phyloP scores from a whole-genome alignment of 495 filamentous ascomycete genomes.

The Physcia stellaris region DNA sequence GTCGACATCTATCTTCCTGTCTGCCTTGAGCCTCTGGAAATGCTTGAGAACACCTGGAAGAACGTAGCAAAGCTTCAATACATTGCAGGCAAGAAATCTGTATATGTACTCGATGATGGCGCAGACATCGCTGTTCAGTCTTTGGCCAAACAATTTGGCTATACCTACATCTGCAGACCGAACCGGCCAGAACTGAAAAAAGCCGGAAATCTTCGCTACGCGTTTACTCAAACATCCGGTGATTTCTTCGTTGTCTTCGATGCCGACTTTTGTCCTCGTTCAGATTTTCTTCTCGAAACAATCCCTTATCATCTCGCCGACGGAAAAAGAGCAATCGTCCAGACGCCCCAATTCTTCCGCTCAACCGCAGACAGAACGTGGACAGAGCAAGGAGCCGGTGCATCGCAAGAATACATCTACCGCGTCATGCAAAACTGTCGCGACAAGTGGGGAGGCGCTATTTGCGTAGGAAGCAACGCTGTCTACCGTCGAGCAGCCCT shows the following conservation, averaged over 20 bases:
- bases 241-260: constrained; percentile 22
- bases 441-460: constrained; percentile 17
- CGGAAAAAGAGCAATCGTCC: constrained; percentile 18
- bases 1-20: constrained; percentile 21
- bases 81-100: too few species aligned
- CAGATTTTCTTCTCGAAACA: constrained; percentile 18
- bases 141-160: constrained; percentile 10
- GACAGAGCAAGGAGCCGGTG: constrained; percentile 18
- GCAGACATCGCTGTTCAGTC: constrained; percentile 11
- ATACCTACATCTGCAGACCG: too few species aligned
- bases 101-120: too few species aligned
- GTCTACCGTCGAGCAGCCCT: constrained; percentile 17
- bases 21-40: constrained; percentile 18
- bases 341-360: constrained; percentile 20
- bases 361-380: constrained; percentile 14
- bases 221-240: constrained; percentile 14
- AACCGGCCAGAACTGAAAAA: constrained; percentile 18
- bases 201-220: constrained; percentile 19
- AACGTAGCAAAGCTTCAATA: constrained; percentile 14
- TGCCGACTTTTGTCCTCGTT: constrained; percentile 20
- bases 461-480: constrained; percentile 20
- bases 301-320: constrained; percentile 13
- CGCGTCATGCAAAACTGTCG: constrained; percentile 19
- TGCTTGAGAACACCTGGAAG: constrained; percentile 20
- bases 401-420: constrained; percentile 16